phyloP scores from a whole-genome alignment of 2,329 filamentous ascomycete genomes.

The Hypomyces perniciosus region DNA sequence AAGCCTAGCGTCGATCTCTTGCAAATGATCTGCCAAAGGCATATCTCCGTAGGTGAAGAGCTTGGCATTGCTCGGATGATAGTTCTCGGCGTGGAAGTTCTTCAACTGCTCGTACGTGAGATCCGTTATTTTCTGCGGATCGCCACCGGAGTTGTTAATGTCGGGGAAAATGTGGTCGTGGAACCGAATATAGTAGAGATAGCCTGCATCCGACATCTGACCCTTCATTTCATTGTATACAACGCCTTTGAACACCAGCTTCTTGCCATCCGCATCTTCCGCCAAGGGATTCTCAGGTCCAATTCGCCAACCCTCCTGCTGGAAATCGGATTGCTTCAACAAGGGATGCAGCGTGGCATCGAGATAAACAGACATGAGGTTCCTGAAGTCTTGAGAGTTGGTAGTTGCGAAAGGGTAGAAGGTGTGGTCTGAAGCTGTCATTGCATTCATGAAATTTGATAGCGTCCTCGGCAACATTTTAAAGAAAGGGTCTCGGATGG shows the following conservation, averaged over 20 bases:
- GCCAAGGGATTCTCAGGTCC: conserved; percentile 81
- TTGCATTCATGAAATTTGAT: conserved; percentile 99
- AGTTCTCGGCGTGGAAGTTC: conserved; percentile 85
- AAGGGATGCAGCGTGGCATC: conserved; percentile 89
- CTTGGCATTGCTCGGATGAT: conserved; percentile 96
- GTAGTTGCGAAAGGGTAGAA: conserved; percentile 98
- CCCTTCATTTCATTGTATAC: conserved; percentile 99
- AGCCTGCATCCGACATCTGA: conserved; percentile 95
- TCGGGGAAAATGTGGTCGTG: conserved; percentile 91
- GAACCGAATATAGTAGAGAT: conserved; percentile 92
- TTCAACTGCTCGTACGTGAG: conserved; percentile 85
- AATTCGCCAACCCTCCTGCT: conserved; percentile 94
- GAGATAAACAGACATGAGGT: conserved; percentile 92
- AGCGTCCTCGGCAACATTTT: conserved; percentile 98
- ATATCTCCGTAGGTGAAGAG: conserved; percentile 94
- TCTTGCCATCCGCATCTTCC: conserved; percentile 51
- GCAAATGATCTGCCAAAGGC: conserved; percentile 73
- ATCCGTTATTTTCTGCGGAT: conserved; percentile 93
- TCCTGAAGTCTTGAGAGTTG: conserved; percentile 90
- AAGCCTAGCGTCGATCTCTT: conserved; percentile 70
- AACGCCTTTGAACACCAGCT: conserved; percentile 90
- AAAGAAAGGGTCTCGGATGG: conserved; percentile 98
- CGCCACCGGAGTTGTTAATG: conserved; percentile 94
- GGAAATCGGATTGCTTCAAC: conserved; percentile 85
- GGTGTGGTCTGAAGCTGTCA: conserved; percentile 92